Base-by-base conservation (phyloP, 208 protist genomes). In the Leishmania braziliensis region DNA sequence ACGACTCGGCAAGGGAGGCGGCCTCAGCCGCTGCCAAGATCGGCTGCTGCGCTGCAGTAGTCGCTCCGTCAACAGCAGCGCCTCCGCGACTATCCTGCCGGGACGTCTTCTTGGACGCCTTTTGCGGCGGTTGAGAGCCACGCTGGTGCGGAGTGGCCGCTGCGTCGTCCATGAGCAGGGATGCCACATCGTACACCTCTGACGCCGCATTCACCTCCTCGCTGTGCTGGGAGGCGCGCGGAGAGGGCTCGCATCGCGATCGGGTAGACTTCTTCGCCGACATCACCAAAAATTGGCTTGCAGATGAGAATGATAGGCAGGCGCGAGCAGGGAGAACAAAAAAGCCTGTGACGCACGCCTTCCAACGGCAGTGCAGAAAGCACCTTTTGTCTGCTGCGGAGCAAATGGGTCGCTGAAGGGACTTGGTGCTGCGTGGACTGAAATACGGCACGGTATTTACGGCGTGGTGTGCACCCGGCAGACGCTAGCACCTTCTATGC, bases 1-100 rank as follows among this genome's bases (percentile, higher is more conserved):
- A 77, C 4, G 83, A 84, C 50, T 94, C 90, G 18, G 83, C 85
- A 18, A 93, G 79, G 4, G 92, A 88, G 20, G 68, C 83, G 23
- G 82, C 76, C 14, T 84, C 86, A 8, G 75, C 65, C 53, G 89
- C 86, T 5, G 83, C 63, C 54, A 88, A 46, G 9, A 75, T 80
- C 60, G 69, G 75, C 36, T 66, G 75, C 53, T 69, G 48, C 46
- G 69, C 39, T 63, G 54, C 39, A 58, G 51, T 18, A 3, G 56
- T 60, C 9, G 33, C 26, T 20, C 23, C 36, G 33, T 20, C 65
- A 1, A 39, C 56, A 48, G 46, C 78, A 69, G 36, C 62, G 50
- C n/a, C 43, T 36, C 46, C 18, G 80, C 50, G 50, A 51, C 74
- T 77, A 66, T 69, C 73, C n/a, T 75, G 77, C 63, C 12, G 73